phyloP scores from a whole-genome alignment of 345 rosid species.

The Zanthoxylum bungeanum region DNA sequence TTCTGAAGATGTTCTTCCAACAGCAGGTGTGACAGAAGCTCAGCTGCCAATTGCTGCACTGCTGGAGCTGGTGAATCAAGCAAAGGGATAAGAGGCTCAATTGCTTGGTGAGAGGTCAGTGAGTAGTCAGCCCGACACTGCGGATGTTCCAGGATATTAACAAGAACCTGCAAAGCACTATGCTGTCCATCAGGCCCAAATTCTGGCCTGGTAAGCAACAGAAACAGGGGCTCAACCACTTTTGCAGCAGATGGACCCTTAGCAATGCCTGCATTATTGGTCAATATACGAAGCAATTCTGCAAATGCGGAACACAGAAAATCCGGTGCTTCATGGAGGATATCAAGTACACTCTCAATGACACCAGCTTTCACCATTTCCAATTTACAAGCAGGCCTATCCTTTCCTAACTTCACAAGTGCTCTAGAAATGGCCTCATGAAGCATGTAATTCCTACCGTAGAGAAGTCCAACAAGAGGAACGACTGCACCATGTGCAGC shows the following conservation, averaged over 20 bases:
- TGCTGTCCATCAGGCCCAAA: constrained; percentile 95
- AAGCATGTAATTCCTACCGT: constrained; percentile 82
- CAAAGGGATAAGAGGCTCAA: constrained; percentile 91
- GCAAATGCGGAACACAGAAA: constrained; percentile 91
- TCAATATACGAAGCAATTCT: constrained; percentile 87
- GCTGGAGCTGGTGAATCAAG: constrained; percentile 94
- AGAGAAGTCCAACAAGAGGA: constrained; percentile 97
- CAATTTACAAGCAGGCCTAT: constrained; percentile 94
- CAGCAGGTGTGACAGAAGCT: constrained; percentile 93
- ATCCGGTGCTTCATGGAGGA: constrained; percentile 94
- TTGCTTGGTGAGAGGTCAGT: constrained; percentile 79
- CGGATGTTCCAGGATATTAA: constrained; percentile 92
- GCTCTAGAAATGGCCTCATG: constrained; percentile 97
- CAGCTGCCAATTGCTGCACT: constrained; percentile 96
- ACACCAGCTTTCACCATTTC: constrained; percentile 99
- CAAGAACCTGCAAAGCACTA: constrained; percentile 91
- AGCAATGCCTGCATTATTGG: constrained; percentile 94
- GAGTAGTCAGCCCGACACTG: constrained; percentile 84
- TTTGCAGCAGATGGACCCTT: constrained; percentile 92
- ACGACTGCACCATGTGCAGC: constrained; percentile 98
- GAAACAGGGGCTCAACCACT: constrained; percentile 90
- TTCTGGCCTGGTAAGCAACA: constrained; percentile 68
- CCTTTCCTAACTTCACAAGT: constrained; percentile 95
- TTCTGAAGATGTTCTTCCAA: constrained; percentile 87
- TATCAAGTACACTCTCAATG: constrained; percentile 82